These are phyloP conservation scores for Vitellaria paradoxa DNA, from an alignment of 179 eudicot species.

Conservation along the genomic window DNA sequence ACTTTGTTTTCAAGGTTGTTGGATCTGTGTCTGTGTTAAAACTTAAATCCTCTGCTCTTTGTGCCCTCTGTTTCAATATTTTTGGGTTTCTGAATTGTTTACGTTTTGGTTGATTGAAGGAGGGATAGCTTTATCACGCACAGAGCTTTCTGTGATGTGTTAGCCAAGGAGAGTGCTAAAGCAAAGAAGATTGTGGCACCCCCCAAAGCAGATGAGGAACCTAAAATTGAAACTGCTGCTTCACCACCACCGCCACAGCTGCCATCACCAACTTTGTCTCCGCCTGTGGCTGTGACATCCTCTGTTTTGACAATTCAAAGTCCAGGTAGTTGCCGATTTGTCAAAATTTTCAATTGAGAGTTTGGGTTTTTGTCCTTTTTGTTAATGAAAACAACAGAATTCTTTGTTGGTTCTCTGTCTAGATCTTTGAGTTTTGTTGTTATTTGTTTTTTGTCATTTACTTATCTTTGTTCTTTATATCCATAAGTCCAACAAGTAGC, in stretches of 20 bases:
- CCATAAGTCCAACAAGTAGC: conserved; percentile 7
- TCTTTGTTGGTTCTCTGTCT: conserved; percentile 16
- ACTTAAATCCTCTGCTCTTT: not conserved
- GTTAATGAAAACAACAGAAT: conserved; percentile 15
- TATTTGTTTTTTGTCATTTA: conserved; percentile 45
- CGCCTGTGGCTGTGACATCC: conserved; percentile 34
- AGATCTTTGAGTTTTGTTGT: conserved; percentile 18
- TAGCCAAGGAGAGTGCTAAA: conserved; percentile 76
- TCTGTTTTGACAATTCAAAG: conserved; percentile 41
- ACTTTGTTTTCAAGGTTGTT: conserved; percentile 48
- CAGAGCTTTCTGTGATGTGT: conserved; percentile 75
- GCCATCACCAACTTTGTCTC: conserved; percentile 26
- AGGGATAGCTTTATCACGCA: conserved; percentile 54
- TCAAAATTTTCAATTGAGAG: conserved; percentile 13
- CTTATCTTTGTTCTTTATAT: conserved; percentile 28
- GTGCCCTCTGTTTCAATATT: conserved; percentile 5
- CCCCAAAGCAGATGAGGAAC: conserved; percentile 27
- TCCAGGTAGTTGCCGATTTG: conserved; percentile 49
- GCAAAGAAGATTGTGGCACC: conserved; percentile 28
- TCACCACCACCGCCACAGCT: conserved; percentile 18
- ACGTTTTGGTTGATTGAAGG: conserved; percentile 36
- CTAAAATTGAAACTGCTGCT: conserved; percentile 23
- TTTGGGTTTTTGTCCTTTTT: conserved; percentile 16
- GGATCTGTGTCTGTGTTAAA: not conserved
- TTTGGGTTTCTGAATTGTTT: conserved; percentile 15